A percentile compares a stretch with the other conserved stretches of the same genome.
Evolutionary conservation across 2,329 filamentous ascomycete genomes (phyloP).

Genomic region (Fusarium metavorans): DNA sequence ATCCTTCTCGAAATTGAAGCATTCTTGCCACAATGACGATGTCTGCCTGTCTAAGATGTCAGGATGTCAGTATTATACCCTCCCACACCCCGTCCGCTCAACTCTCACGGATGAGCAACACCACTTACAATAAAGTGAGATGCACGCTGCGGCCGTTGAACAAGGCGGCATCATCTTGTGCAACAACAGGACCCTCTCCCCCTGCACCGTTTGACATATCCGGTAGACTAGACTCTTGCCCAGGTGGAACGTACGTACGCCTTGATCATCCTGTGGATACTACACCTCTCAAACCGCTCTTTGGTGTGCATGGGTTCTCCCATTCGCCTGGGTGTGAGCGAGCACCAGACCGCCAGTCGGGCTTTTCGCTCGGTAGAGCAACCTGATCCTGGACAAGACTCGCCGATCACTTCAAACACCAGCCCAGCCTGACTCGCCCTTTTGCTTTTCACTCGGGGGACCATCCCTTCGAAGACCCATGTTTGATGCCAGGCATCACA

Average conservation of each 20-base stretch:
- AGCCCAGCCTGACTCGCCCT: slow-evolving; percentile 14
- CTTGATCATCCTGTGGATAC: neutral
- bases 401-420: slow-evolving; percentile 3
- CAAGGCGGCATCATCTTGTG: neutral
- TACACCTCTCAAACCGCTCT: neutral
- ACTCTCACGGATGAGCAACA: neutral
- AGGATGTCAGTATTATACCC: slow-evolving; percentile 23
- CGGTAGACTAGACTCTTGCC: neutral
- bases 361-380: slow-evolving; percentile 33
- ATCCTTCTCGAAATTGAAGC: slow-evolving; percentile 7
- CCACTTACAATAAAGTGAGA: neutral
- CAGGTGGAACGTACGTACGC: slow-evolving; percentile 1
- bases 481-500: slow-evolving; percentile 15
- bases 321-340: slow-evolving; percentile 26
- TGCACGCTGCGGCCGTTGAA: slow-evolving; percentile 9
- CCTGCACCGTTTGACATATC: neutral
- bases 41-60: slow-evolving; percentile 5
- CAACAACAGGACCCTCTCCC: neutral
- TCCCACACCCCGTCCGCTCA: slow-evolving; percentile 2
- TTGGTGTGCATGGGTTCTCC: slow-evolving; percentile 15
- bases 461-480: slow-evolving; percentile 1
- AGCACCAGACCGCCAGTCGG: slow-evolving; percentile 38
- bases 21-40: slow-evolving; percentile 18
- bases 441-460: neutral
- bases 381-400: slow-evolving; percentile 25